Evolutionary conservation across 108 stramenopile species (phyloP).

Genomic region (Schizochytrium sp.): DNA sequence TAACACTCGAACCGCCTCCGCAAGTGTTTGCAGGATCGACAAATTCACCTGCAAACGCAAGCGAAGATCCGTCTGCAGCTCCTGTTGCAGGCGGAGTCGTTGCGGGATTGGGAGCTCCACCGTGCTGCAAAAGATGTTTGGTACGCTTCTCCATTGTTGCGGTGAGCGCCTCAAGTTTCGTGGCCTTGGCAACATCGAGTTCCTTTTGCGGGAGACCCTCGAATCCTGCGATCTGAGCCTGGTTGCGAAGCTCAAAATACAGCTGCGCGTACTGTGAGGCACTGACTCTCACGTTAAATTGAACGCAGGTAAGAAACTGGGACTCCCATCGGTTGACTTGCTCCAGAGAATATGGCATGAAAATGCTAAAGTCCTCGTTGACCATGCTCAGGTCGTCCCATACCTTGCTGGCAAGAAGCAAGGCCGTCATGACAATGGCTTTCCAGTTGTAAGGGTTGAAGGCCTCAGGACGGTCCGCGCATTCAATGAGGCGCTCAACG

Average conservation of each 20-base stretch:
- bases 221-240: not conserved
- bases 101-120: too few species aligned
- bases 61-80: too few species aligned
- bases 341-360: slow-evolving; percentile 58
- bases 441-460: slow-evolving; percentile 63
- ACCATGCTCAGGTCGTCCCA: slow-evolving; percentile 97
- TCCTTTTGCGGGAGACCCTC: not conserved
- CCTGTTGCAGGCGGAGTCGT: too few species aligned
- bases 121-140: not conserved
- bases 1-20: not conserved
- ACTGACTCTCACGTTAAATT: not conserved
- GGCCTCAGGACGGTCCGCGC: slow-evolving; percentile 28
- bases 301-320: slow-evolving; percentile 21
- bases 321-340: slow-evolving; percentile 84
- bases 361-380: slow-evolving; percentile 82
- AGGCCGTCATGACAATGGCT: slow-evolving; percentile 73
- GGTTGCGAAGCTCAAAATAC: not conserved
- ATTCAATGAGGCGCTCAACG: slow-evolving; percentile 76
- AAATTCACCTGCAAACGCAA: too few species aligned
- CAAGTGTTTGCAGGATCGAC: not conserved
- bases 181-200: not conserved
- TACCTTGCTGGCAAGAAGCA: slow-evolving; percentile 86
- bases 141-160: slow-evolving; percentile 15
- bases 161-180: not conserved
- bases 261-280: not conserved